A percentile compares a stretch with the other conserved stretches of the same genome.
phyloP scores from a whole-genome alignment of 2,329 filamentous ascomycete genomes.

The Leptographium procerum region DNA sequence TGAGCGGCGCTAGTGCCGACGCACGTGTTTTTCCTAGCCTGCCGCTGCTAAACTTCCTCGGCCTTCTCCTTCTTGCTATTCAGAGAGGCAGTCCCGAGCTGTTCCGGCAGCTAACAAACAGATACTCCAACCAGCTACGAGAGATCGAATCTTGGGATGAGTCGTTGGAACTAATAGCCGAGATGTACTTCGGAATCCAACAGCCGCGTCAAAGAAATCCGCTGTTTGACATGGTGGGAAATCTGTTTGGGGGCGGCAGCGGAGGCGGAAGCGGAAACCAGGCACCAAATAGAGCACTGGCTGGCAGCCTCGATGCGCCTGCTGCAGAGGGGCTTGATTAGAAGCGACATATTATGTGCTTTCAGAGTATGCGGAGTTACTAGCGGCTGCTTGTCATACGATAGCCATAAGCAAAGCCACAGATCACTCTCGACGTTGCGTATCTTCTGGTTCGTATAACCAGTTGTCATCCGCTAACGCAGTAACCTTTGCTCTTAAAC shows the following conservation, averaged over 20 bases:
- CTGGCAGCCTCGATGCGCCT: slow-evolving; percentile 29
- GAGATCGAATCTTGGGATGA: slow-evolving; percentile 73
- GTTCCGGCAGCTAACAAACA: slow-evolving; percentile 69
- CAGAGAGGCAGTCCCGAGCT: slow-evolving; percentile 69
- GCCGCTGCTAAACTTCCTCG: slow-evolving; percentile 91
- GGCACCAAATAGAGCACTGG: slow-evolving; percentile 28
- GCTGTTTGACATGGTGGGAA: slow-evolving; percentile 96
- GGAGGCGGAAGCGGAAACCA: slow-evolving; percentile 36
- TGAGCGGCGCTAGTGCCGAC: slow-evolving; percentile 63
- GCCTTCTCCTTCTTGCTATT: slow-evolving; percentile 69
- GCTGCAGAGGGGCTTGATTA: slow-evolving; percentile 50
- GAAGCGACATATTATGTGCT: not conserved
- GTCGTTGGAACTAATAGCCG: slow-evolving; percentile 73
- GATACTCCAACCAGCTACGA: slow-evolving; percentile 69
- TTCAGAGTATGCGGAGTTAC: not conserved
- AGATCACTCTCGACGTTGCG: slow-evolving; percentile 24
- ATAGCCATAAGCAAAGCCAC: not conserved
- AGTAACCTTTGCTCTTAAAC: slow-evolving; percentile 59
- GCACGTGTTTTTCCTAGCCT: slow-evolving; percentile 77
- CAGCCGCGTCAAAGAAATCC: slow-evolving; percentile 85
- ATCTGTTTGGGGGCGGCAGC: slow-evolving; percentile 68
- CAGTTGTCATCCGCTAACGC: slow-evolving; percentile 73
- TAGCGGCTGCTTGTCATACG: not conserved
- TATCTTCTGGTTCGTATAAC: slow-evolving; percentile 72
- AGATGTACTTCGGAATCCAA: slow-evolving; percentile 93